Evolutionary conservation across 305 asterid genomes (phyloP), one percentile per base, ranked within the genome.

Genomic region (Solanum hybrid): DNA sequence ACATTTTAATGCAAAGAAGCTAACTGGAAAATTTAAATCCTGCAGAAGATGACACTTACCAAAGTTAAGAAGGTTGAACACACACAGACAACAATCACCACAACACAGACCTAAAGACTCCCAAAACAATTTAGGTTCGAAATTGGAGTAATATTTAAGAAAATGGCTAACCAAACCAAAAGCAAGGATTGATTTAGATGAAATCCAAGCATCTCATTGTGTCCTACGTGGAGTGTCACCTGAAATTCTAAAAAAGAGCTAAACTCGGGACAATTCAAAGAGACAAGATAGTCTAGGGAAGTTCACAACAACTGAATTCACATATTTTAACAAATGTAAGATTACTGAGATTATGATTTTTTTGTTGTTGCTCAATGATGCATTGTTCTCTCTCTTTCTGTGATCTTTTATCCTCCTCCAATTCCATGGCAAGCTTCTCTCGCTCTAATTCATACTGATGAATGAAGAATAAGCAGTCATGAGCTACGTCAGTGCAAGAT

Each of bases 381-480:
- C 97, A 93, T 85, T 91, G 94, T 29, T 94, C 98, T 56, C 97
- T 94, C 90, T 94, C 96, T 93, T 93, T 96, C 22, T 94, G 98
- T 77, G 96, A 92, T 92, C 95, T 94, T 90, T 98, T 96, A 91
- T 97, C 99, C 93, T 94, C 98, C 91, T 96, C 98, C 86, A 97
- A 88, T 92, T 96, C 98, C 91, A 94, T 91, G 20, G 98, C 96
- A 38, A 96, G 98, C 93, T 96, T 96, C 91, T 96, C 99, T 24
- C 94, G 90, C 92, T 96, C 98, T 93, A 95, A 79, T 92, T 96
- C 98, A 46, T 94, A 94, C 99, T 96, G 94, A 94, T 56, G 66
- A 89, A 90, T 22, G 77, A 75, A 86, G 73, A 82, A 86, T 35
- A 66, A 88, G 90, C 82, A 90, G 89, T 9, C 90, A 82, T 56